Evolutionary conservation across 352 stramenopile genomes (phyloP), one percentile per base, ranked within the genome.

Genomic region (Phytophthora pseudosyringae): DNA sequence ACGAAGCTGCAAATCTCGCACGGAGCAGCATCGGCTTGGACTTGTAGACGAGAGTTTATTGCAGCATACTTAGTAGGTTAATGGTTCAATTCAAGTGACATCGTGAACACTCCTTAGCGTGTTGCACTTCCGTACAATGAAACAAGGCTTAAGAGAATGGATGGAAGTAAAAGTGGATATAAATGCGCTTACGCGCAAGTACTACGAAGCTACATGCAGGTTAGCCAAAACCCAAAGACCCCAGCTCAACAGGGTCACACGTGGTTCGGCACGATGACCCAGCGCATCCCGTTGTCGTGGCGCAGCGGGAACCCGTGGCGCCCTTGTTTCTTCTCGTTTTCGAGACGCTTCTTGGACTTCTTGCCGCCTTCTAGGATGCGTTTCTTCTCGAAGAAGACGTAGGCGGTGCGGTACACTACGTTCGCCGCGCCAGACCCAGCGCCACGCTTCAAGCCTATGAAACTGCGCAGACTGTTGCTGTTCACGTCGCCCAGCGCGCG

Each of bases 331-430:
- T 9, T 16, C 58, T 88, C 76, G 12, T 61, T 77, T 18, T 76
- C 69, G n/a, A 75, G 33, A 9, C 76, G 76, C 46, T 81, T 88
- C 26, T 69, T 72, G 15, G 72, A 74, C 73, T 88, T 86, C 47
- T 67, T 57, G 12, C 67, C 56, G 43, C 50, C 55, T 25, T 88
- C 64, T 8, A 71, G 36, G 47, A 88, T 75, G 59, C 76, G 75
- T 6, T 78, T 71, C 56, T 81, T 80, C 63, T 88, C 80, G 31
- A 88, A 88, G 51, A 88, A 85, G 51, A 55, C 61, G 68, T 88
- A 88, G 11, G 68, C 80, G 3, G 39, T 60, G 12, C 61, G 66
- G 41, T 88, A 88, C 26, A 83, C 75, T 5, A 77, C 73, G 21
- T 81, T 86, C n/a, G 71, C 75, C 25, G 64, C 73, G 39, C 80